Evolutionary conservation across 805 yeast species (phyloP), one percentile per base, ranked within the genome.

Genomic region (Lipomyces sp.): DNA sequence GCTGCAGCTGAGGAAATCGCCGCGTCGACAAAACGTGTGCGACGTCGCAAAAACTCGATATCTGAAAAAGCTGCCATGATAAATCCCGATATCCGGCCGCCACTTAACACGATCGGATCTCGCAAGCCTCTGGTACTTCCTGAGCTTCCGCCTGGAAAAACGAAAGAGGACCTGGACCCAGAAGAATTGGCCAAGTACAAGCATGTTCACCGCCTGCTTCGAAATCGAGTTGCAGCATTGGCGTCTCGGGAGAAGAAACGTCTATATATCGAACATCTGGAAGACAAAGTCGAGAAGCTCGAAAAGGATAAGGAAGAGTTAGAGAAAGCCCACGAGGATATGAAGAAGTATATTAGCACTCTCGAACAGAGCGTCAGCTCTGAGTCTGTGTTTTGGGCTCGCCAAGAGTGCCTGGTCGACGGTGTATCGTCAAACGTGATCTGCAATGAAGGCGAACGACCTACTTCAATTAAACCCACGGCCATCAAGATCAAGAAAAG

Each of bases 161-260:
- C 71, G 15, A 68, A 68, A 55, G 71, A 68, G 15, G 70, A 68
- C 34, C 51, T 68, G n/a, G 61, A 51, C 2, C 71, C 71, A 8
- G 71, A 67, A 11, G 69, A 66, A 8, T 56, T 68, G 32, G 71
- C 69, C 33, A 55, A 68, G 33, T 68, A 66, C 53, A 68, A 68
- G 59, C 71, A 68, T 37, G 67, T 66, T 18, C 70, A 62, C 15
- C 61, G 71, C 3, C 51, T 68, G 42, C 48, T 68, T 56, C 62
- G 71, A 18, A 68, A 68, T n/a, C 64, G 71, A 7, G 64, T 68
- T 29, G 71, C 71, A 24, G 71, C 71, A 13, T 55, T 68, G 15
- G 70, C 71, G 18, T 68, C 71, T 3, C 54, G 71, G 15, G 71
- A 68, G 59, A 68, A 68, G 63, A 65, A 64, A 57, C 37, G 67